These are phyloP conservation scores for Trematosphaeria pertusa DNA, from an alignment of 2,329 filamentous ascomycete genomes.

Conservation along the genomic window DNA sequence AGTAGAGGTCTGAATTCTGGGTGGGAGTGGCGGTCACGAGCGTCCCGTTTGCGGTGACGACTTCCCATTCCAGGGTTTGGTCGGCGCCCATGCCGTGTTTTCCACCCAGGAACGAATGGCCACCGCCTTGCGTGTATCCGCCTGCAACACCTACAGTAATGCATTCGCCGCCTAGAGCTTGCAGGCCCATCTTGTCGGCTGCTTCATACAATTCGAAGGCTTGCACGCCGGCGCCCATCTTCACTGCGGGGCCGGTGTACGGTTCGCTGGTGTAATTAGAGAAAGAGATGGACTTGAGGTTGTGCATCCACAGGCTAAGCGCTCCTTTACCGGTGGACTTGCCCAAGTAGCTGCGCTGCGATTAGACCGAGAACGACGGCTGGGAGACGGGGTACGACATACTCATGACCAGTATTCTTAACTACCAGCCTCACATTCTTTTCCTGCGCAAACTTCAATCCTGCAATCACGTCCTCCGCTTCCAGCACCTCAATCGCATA, in stretches of 20 bases:
- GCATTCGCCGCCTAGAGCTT: constrained; percentile 39
- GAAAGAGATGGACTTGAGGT: constrained; percentile 28
- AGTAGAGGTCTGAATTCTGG: constrained; percentile 44
- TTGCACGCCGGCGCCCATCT: constrained; percentile 36
- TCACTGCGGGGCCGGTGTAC: constrained; percentile 36
- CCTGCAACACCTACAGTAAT: constrained; percentile 42
- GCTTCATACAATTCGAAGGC: constrained; percentile 32
- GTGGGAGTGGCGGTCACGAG: constrained; percentile 35
- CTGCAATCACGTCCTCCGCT: constrained; percentile 7
- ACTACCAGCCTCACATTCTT: constrained; percentile 19
- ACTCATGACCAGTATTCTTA: constrained; percentile 16
- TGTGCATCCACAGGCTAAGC: constrained; percentile 28
- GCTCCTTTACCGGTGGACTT: constrained; percentile 23
- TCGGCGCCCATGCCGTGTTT: constrained; percentile 39
- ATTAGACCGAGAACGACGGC: constrained; percentile 34
- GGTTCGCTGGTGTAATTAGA: constrained; percentile 23
- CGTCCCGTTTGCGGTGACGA: constrained; percentile 41
- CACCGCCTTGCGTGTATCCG: constrained; percentile 41
- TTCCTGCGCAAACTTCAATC: constrained; percentile 18
- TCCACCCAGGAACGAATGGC: constrained; percentile 32
- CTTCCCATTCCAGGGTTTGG: constrained; percentile 38
- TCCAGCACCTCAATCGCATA: constrained; percentile 42
- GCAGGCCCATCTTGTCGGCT: constrained; percentile 24
- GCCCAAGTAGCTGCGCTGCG: constrained; percentile 18
- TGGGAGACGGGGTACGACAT: constrained; percentile 34